phyloP scores from a whole-genome alignment of 257 asterid genomes.

The Hygrophila difformis region DNA sequence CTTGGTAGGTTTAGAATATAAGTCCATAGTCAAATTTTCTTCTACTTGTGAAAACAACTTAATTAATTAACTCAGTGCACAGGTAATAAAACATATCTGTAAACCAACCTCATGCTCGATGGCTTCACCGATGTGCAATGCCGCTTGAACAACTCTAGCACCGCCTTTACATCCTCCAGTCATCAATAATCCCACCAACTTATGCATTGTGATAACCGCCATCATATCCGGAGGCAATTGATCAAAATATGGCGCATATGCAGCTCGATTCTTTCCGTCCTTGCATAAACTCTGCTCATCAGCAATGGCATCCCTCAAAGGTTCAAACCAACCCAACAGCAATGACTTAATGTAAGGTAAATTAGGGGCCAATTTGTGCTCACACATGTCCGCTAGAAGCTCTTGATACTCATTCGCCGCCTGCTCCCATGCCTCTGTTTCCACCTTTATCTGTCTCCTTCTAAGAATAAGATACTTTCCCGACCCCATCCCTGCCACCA shows the following conservation, averaged over 20 bases:
- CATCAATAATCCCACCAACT: constrained; percentile 85
- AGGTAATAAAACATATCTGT: neutral
- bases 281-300: constrained; percentile 66
- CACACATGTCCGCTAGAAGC: constrained; percentile 80
- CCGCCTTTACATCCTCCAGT: constrained; percentile 65
- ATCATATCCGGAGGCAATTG: constrained; percentile 88
- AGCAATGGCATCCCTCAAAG: constrained; percentile 70
- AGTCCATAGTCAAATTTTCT: neutral
- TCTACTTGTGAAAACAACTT: constrained; percentile 7
- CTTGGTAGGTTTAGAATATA: constrained; percentile 1
- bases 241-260: constrained; percentile 55
- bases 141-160: constrained; percentile 81
- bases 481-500: constrained; percentile 54
- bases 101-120: constrained; percentile 87
- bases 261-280: constrained; percentile 39
- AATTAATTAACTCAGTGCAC: neutral
- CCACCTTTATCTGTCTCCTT: constrained; percentile 69
- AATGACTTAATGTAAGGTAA: constrained; percentile 85
- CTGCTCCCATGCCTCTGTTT: constrained; percentile 89
- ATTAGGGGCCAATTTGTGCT: constrained; percentile 91
- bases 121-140: constrained; percentile 75
- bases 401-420: constrained; percentile 90
- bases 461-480: constrained; percentile 62
- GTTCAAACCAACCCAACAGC: constrained; percentile 98
- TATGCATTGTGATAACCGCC: constrained; percentile 96